These are phyloP conservation scores for Boletus eberwhitei DNA, from an alignment of 768 basidiomycete species.

Conservation along the genomic window DNA sequence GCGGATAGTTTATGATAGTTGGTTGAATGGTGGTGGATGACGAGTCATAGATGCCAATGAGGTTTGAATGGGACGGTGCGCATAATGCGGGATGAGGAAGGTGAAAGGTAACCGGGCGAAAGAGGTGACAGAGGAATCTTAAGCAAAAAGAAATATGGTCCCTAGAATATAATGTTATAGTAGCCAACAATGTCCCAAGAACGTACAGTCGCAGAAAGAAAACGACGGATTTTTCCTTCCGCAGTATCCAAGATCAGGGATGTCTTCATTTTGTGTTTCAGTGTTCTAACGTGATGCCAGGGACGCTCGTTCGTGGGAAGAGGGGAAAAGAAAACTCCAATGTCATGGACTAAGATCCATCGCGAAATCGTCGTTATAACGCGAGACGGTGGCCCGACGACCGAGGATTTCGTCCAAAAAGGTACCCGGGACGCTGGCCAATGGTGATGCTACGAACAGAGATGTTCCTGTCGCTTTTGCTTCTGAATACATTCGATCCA, in stretches of 20 bases:
- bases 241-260: slow-evolving; percentile 20
- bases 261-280: slow-evolving; percentile 5
- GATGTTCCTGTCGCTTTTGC: slow-evolving; percentile 34
- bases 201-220: slow-evolving; percentile 27
- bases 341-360: slow-evolving; percentile 42
- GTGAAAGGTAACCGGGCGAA: slow-evolving; percentile 14
- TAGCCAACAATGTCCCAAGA: slow-evolving; percentile 35
- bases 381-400: slow-evolving; percentile 9
- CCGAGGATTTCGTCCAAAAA: slow-evolving; percentile 67
- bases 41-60: slow-evolving; percentile 28
- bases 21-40: slow-evolving; percentile 12
- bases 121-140: slow-evolving; percentile 8
- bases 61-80: slow-evolving; percentile 2
- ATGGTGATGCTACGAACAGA: slow-evolving; percentile 57
- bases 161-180: slow-evolving; percentile 36
- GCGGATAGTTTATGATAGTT: slow-evolving; percentile 24
- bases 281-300: slow-evolving; percentile 2
- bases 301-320: slow-evolving; percentile 1
- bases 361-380: slow-evolving; percentile 25
- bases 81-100: slow-evolving; percentile 2
- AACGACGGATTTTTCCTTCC: slow-evolving; percentile 6
- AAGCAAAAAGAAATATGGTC: slow-evolving; percentile 30
- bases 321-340: background rate
- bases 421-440: slow-evolving; percentile 55
- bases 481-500: slow-evolving; percentile 50